These are phyloP conservation scores for Candida sp. DNA, from an alignment of 1,139 yeast species.

Conservation along the genomic window DNA sequence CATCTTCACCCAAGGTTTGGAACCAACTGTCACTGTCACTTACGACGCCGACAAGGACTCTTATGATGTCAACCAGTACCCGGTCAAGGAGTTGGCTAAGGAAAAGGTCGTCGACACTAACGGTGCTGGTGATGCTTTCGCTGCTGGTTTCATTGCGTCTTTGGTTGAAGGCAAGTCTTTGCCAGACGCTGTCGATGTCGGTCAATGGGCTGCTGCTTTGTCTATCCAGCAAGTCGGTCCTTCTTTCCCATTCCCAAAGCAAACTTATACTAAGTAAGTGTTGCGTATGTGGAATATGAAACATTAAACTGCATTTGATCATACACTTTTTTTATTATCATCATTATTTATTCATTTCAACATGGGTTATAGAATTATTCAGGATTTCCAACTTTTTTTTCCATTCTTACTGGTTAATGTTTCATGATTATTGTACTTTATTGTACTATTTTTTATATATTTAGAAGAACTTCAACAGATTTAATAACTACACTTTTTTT, in stretches of 20 bases:
- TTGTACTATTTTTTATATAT: neutral
- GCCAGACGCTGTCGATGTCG: conserved; percentile 72
- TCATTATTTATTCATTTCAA: conserved; percentile 11
- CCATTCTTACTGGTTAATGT: neutral
- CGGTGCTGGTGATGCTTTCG: conserved; percentile 99
- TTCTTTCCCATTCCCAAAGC: conserved; percentile 86
- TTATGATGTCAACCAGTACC: conserved; percentile 53
- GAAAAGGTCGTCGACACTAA: conserved; percentile 86
- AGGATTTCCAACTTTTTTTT: neutral
- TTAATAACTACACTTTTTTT: neutral
- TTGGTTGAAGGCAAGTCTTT: conserved; percentile 75
- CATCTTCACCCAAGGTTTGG: conserved; percentile 91
- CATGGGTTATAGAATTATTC: conserved; percentile 8
- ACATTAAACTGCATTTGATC: neutral
- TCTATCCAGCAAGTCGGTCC: conserved; percentile 97
- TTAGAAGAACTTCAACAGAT: conserved; percentile 3
- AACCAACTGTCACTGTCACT: conserved; percentile 80
- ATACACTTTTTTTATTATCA: neutral
- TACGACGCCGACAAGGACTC: conserved; percentile 51
- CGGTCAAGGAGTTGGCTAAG: conserved; percentile 73
- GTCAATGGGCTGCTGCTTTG: conserved; percentile 96
- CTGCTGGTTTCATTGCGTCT: conserved; percentile 96
- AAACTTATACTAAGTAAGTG: conserved; percentile 47
- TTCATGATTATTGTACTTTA: neutral
- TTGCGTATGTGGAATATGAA: neutral